Conservation (phyloP, 495 filamentous ascomycete species). For the Geopyxis carbonaria region DNA sequence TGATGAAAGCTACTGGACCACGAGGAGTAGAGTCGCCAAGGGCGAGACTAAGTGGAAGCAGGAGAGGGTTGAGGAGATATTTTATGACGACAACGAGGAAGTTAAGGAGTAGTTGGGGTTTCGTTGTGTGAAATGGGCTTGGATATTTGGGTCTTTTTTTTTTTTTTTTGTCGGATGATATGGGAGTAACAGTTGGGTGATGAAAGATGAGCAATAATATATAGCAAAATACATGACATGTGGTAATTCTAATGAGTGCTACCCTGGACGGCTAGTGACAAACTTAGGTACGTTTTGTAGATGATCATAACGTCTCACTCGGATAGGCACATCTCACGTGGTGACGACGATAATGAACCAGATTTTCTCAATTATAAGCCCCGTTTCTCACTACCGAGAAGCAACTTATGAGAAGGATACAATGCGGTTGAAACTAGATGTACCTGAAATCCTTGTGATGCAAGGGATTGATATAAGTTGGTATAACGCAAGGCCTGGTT, state of each 20-base stretch:
- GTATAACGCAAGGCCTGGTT: too few relatives aligned
- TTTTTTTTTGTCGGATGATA: slow-evolving; percentile 1
- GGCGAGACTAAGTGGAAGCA: slow-evolving; percentile 31
- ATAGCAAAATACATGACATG: neutral
- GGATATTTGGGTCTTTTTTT: neutral
- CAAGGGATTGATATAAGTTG: too few relatives aligned
- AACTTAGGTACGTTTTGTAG: too few relatives aligned
- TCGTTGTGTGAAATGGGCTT: neutral
- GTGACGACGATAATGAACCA: too few relatives aligned
- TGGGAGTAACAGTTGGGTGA: neutral
- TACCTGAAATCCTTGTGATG: too few relatives aligned
- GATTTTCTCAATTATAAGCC: too few relatives aligned
- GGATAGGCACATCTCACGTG: too few relatives aligned
- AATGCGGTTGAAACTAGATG: too few relatives aligned
- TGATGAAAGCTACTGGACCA: slow-evolving; percentile 73
- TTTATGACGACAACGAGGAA: slow-evolving; percentile 25
- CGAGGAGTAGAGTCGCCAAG: slow-evolving; percentile 39
- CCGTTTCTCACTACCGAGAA: too few relatives aligned
- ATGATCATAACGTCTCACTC: too few relatives aligned
- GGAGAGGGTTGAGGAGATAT: slow-evolving; percentile 47
- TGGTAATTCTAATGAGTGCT: neutral
- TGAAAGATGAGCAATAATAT: neutral
- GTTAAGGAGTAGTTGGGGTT: neutral
- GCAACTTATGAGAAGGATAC: too few relatives aligned
- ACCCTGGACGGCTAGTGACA: neutral